phyloP scores from a whole-genome alignment of 306 rosid genomes.

The Begonia masoniana region DNA sequence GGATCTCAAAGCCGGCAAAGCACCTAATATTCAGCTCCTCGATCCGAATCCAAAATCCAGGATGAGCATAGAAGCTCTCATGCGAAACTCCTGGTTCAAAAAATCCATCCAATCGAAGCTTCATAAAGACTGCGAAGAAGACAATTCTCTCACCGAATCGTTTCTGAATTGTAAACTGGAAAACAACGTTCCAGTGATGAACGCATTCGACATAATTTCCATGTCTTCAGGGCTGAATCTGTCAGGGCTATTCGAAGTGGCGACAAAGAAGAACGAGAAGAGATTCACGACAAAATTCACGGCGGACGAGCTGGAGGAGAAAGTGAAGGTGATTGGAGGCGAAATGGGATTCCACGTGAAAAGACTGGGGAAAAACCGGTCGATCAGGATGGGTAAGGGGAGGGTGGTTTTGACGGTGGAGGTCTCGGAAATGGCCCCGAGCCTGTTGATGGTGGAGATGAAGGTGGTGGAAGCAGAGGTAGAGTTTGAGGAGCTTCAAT shows the following conservation, averaged over 20 bases:
- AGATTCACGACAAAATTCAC: constrained; percentile 35
- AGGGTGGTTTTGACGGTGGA: constrained; percentile 41
- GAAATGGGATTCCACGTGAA: constrained; percentile 48
- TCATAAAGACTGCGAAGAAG: constrained; percentile 1
- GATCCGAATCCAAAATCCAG: constrained; percentile 69
- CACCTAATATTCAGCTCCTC: constrained; percentile 39
- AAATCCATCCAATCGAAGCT: constrained; percentile 17
- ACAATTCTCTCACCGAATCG: constrained; percentile 15
- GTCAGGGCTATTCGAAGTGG: constrained; percentile 53
- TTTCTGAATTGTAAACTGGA: constrained; percentile 10
- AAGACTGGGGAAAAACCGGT: constrained; percentile 38
- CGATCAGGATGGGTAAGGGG: constrained; percentile 57
- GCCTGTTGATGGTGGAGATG: constrained; percentile 36
- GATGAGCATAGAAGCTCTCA: constrained; percentile 27
- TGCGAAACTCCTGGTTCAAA: constrained; percentile 40
- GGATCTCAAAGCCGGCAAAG: constrained; percentile 44
- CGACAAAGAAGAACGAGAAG: constrained; percentile 21
- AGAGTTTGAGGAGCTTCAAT: constrained; percentile 46
- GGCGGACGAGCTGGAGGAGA: constrained; percentile 36
- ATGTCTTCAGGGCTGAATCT: constrained; percentile 78
- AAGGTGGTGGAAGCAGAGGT: constrained; percentile 42
- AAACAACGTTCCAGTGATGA: constrained; percentile 20
- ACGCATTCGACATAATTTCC: constrained; percentile 86
- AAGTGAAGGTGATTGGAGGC: constrained; percentile 41
- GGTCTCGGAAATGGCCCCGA: constrained; percentile 30